A percentile compares a stretch with the other conserved stretches of the same genome.
Evolutionary conservation across 2,329 filamentous ascomycete genomes (phyloP).

Genomic region (Colletotrichum plurivorum): DNA sequence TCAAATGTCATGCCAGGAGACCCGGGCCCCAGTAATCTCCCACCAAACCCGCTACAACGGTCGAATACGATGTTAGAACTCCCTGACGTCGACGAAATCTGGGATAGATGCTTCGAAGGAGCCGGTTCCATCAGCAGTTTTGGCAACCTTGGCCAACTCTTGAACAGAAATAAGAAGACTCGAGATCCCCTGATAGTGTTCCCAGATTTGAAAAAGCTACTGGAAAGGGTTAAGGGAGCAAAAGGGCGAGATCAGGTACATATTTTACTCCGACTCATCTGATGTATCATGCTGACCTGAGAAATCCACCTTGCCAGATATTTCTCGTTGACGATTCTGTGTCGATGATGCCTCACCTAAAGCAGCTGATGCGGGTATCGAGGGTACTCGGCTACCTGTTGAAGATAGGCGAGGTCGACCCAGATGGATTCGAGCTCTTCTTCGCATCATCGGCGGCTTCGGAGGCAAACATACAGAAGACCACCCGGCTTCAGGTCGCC

Average conservation of each 20-base stretch:
- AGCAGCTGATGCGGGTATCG: not conserved
- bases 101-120: no score
- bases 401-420: conserved; percentile 3
- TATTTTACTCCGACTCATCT: not conserved
- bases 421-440: conserved; percentile 1
- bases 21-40: no score
- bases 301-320: not conserved
- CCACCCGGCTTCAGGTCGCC: not conserved
- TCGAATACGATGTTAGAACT: no score
- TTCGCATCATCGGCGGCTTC: not conserved
- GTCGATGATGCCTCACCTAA: not conserved
- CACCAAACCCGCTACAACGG: no score
- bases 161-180: no score
- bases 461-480: not conserved
- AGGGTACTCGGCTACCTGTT: not conserved
- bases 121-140: no score
- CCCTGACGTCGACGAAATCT: no score
- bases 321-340: conserved; percentile 14
- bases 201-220: no score
- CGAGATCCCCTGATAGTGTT: no score
- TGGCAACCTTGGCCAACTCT: no score
- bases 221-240: not conserved
- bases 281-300: not conserved
- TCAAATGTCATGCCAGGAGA: no score
- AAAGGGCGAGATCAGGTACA: not conserved